A percentile compares a stretch with the other conserved stretches of the same genome.
These are phyloP conservation scores for Sisymbrium altissimum DNA, from an alignment of 345 rosid genomes.

Conservation along the genomic window DNA sequence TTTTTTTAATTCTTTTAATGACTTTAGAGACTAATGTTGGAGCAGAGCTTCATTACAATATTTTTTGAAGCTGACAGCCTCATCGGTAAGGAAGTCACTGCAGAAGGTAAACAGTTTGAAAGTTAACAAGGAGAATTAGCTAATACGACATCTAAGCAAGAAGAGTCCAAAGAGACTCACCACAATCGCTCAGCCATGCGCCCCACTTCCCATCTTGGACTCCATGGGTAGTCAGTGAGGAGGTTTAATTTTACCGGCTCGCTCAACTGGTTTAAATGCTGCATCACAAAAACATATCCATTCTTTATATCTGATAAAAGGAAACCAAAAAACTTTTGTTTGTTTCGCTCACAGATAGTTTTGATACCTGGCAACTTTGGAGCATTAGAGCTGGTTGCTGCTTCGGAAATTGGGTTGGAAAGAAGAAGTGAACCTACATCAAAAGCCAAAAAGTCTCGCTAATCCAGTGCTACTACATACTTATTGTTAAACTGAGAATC, in stretches of 20 bases:
- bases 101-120: neutral
- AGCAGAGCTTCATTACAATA: conserved; percentile 68
- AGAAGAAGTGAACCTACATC: conserved; percentile 61
- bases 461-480: neutral
- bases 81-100: conserved; percentile 76
- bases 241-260: conserved; percentile 59
- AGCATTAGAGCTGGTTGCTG: conserved; percentile 75
- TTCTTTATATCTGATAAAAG: neutral
- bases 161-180: conserved; percentile 42
- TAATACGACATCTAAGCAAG: neutral
- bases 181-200: conserved; percentile 73
- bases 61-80: conserved; percentile 71
- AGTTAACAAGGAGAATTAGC: neutral
- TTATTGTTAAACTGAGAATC: neutral
- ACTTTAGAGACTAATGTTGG: conserved; percentile 32
- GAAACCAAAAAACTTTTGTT: neutral
- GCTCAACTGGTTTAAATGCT: conserved; percentile 67
- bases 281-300: neutral
- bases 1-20: neutral
- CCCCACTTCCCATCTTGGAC: conserved; percentile 89
- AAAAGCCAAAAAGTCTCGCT: neutral
- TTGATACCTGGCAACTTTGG: conserved; percentile 77
- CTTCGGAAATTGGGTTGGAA: conserved; percentile 83
- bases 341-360: neutral
- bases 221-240: conserved; percentile 81